Conservation (phyloP, 208 protist species). For the Wallacemonas sp. region DNA sequence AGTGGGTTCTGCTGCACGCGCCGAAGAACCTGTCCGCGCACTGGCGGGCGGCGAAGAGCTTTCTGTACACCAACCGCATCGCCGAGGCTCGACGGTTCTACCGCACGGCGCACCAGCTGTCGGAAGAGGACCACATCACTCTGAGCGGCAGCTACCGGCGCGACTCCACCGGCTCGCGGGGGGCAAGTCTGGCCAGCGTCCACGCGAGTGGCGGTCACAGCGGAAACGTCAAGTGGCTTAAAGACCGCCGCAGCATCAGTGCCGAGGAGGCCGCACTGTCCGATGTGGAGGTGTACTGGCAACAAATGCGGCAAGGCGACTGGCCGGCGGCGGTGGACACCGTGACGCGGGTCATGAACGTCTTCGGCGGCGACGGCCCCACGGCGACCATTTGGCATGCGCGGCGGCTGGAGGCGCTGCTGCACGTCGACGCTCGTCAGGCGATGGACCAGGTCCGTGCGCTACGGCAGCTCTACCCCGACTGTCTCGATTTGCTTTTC, state of each 20-base stretch:
- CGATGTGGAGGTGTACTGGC: constrained; percentile 47
- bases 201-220: neutral
- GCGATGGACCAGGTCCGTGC: constrained; percentile 36
- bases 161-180: neutral
- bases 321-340: constrained; percentile 38
- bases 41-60: constrained; percentile 72
- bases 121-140: constrained; percentile 2
- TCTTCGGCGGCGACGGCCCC: constrained; percentile 33
- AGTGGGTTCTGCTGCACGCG: constrained; percentile 40
- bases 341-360: constrained; percentile 31
- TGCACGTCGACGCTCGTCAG: constrained; percentile 42
- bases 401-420: constrained; percentile 46
- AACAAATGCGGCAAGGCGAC: constrained; percentile 29
- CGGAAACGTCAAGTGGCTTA: constrained; percentile 13
- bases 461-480: constrained; percentile 28
- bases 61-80: constrained; percentile 29
- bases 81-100: constrained; percentile 15
- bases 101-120: neutral
- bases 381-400: constrained; percentile 46
- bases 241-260: constrained; percentile 28
- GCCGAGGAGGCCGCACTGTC: constrained; percentile 39
- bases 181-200: neutral
- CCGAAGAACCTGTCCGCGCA: constrained; percentile 55
- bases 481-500: constrained; percentile 47
- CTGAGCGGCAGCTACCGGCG: neutral